Evolutionary conservation across 164 flowering plant species (phyloP).

Genomic region (Aristolochia californica): DNA sequence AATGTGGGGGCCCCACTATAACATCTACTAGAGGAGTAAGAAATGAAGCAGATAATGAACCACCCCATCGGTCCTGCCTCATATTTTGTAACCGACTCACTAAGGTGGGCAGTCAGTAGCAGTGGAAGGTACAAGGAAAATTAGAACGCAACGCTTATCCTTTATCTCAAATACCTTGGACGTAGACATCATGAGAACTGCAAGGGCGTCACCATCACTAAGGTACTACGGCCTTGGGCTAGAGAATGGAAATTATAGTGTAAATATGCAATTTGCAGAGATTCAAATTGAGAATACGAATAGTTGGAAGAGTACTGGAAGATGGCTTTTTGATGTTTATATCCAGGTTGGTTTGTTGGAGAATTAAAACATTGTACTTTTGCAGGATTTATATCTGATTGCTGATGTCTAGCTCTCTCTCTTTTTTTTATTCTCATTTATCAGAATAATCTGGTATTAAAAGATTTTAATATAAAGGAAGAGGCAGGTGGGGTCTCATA

Average conservation of each 20-base stretch:
- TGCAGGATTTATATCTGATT: too few relatives aligned
- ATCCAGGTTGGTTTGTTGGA: constrained; percentile 46
- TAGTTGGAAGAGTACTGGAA: constrained; percentile 60
- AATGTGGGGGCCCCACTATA: constrained; percentile 63
- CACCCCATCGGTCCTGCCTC: constrained; percentile 64
- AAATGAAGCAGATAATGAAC: constrained; percentile 48
- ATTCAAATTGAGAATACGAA: constrained; percentile 14
- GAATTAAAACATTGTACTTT: too few relatives aligned
- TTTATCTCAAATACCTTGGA: constrained; percentile 45
- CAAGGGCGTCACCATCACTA: constrained; percentile 66
- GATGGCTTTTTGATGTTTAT: constrained; percentile 71
- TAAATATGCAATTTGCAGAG: constrained; percentile 68
- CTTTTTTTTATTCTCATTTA: background rate
- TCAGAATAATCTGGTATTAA: constrained; percentile 40
- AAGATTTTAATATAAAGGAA: constrained; percentile 60
- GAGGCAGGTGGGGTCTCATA: constrained; percentile 51
- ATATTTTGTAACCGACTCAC: constrained; percentile 33
- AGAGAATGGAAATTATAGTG: constrained; percentile 70
- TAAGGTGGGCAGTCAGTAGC: constrained; percentile 79
- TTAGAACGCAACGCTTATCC: constrained; percentile 14
- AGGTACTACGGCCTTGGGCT: constrained; percentile 87
- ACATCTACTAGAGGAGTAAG: constrained; percentile 20
- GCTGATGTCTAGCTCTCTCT: too few relatives aligned
- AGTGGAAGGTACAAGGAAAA: constrained; percentile 39
- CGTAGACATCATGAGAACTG: constrained; percentile 55